phyloP scores from a whole-genome alignment of 1,284 basidiomycete genomes.

The Leccinum subrobustum region DNA sequence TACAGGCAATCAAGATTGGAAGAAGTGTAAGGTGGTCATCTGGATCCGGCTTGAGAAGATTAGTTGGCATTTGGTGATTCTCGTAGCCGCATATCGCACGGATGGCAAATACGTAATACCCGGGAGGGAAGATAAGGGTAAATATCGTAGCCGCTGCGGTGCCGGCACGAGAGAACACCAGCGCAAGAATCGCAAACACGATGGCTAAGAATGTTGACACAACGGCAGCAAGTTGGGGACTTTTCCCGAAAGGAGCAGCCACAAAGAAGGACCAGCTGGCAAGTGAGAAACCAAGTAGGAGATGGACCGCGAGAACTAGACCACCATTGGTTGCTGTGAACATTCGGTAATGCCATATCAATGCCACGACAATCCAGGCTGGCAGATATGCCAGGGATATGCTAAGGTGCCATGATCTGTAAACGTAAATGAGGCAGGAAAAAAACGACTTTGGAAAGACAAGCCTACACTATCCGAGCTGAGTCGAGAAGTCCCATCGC shows the following conservation, averaged over 20 bases:
- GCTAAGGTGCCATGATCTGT: conserved; percentile 67
- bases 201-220: conserved; percentile 64
- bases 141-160: conserved; percentile 57
- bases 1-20: conserved; percentile 59
- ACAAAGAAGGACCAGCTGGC: conserved; percentile 72
- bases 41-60: conserved; percentile 56
- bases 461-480: conserved; percentile 54
- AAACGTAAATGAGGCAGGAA: neutral
- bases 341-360: conserved; percentile 63
- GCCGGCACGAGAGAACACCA: conserved; percentile 48
- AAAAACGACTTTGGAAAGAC: neutral
- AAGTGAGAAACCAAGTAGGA: conserved; percentile 68
- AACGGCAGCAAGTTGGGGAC: conserved; percentile 72
- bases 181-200: conserved; percentile 66
- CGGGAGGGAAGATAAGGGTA: conserved; percentile 71
- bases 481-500: conserved; percentile 72
- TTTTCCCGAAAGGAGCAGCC: conserved; percentile 66
- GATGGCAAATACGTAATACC: conserved; percentile 73
- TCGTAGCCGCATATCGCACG: conserved; percentile 69
- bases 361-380: conserved; percentile 63
- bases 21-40: conserved; percentile 56
- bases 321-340: conserved; percentile 62
- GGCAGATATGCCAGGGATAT: conserved; percentile 58
- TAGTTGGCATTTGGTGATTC: conserved; percentile 50
- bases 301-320: conserved; percentile 61